Conservation (phyloP, 116 monocot species). For the Posidonia oceanica region DNA sequence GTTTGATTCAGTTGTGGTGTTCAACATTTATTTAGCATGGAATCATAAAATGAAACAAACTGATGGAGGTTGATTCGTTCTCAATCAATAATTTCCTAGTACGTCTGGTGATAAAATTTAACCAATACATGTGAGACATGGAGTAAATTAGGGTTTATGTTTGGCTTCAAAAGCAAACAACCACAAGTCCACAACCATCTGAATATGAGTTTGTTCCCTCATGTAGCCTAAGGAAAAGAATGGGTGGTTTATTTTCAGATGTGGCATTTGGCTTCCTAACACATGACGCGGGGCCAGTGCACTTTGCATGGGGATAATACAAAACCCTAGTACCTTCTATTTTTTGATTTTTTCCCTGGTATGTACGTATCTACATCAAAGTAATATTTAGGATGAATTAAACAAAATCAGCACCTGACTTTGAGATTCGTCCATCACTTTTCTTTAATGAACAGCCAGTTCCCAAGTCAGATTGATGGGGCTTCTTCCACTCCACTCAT, state of each 20-base stretch:
- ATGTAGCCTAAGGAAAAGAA: no score
- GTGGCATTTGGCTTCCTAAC: no score
- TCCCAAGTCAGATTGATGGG: background rate
- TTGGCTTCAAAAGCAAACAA: background rate
- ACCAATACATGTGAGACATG: background rate
- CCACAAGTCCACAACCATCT: background rate
- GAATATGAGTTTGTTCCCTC: no score
- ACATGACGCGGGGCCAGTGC: background rate
- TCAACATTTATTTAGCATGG: no score
- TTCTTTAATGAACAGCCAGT: background rate
- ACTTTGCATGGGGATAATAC: background rate
- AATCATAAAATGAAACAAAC: no score
- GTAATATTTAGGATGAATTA: background rate
- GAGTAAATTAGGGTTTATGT: slow-evolving; percentile 1
- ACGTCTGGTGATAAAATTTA: no score
- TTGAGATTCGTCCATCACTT: background rate
- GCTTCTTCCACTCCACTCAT: background rate
- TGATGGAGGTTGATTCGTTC: no score
- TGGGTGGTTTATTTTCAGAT: no score
- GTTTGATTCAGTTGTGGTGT: no score
- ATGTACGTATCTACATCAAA: background rate
- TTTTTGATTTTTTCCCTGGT: background rate
- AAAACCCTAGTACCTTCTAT: background rate
- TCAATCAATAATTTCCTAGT: no score
- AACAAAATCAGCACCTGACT: background rate